Conservation (phyloP, 2,329 filamentous ascomycete species). For the Fusarium cicatricum region DNA sequence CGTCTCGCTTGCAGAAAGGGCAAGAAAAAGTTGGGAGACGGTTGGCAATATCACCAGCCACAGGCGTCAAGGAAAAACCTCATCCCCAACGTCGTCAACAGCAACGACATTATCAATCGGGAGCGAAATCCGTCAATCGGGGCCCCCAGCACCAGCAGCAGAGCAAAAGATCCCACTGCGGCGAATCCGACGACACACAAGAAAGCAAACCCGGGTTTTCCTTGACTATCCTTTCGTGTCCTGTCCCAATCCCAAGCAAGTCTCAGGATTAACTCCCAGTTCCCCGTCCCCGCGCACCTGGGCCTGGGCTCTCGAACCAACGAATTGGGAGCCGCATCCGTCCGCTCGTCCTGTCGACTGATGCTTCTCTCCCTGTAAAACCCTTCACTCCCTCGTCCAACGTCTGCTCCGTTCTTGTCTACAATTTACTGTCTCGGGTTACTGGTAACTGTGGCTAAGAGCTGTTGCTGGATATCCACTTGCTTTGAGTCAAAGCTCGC, state of each 20-base stretch:
- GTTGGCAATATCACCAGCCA: slow-evolving; percentile 22
- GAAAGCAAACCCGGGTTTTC: slow-evolving; percentile 19
- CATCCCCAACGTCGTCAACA: slow-evolving; percentile 25
- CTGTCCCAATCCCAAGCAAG: slow-evolving; percentile 19
- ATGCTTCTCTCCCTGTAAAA: slow-evolving; percentile 38
- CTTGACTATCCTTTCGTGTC: slow-evolving; percentile 9
- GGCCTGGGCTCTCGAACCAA: slow-evolving; percentile 34
- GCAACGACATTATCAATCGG: slow-evolving; percentile 13
- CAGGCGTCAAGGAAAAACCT: slow-evolving; percentile 11
- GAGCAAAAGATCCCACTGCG: slow-evolving; percentile 23
- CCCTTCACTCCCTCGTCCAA: slow-evolving; percentile 38
- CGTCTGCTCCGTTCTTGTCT: slow-evolving; percentile 21
- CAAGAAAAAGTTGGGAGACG: slow-evolving; percentile 5
- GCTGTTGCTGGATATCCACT: slow-evolving; percentile 16
- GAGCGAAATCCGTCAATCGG: slow-evolving; percentile 25
- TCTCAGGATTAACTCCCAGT: slow-evolving; percentile 34
- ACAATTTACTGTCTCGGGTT: slow-evolving; percentile 12
- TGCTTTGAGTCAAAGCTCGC: slow-evolving; percentile 31
- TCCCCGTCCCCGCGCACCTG: slow-evolving; percentile 32
- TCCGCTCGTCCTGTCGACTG: slow-evolving; percentile 42
- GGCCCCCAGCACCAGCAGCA: slow-evolving; percentile 9
- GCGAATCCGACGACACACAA: slow-evolving; percentile 35
- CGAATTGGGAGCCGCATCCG: slow-evolving; percentile 43
- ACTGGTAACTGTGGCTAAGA: slow-evolving; percentile 24
- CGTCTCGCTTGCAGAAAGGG: slow-evolving; percentile 24